phyloP scores from a whole-genome alignment of 371 early-diverging fungal genomes.

The Mucor circinelloides region DNA sequence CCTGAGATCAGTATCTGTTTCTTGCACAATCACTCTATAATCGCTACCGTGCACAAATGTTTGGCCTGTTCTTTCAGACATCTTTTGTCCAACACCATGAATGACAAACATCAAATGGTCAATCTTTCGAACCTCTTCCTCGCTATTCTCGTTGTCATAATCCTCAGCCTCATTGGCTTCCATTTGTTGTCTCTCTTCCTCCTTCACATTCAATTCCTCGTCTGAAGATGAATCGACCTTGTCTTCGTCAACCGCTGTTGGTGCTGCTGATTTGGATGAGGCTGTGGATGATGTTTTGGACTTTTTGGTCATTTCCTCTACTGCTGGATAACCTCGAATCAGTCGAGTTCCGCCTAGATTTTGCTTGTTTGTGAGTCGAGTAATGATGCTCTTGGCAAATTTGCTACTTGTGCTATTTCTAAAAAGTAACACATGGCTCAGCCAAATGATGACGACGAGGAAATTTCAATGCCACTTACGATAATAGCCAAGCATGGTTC shows the following conservation, averaged over 20 bases:
- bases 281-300: background rate
- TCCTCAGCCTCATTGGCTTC: conserved; percentile 48
- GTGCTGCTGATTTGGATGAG: conserved; percentile 27
- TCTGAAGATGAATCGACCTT: conserved; percentile 1
- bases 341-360: conserved; percentile 72
- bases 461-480: conserved; percentile 39
- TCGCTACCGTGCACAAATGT: conserved; percentile 73
- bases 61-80: conserved; percentile 71
- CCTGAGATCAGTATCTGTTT: background rate
- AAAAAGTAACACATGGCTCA: background rate
- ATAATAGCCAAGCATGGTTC: conserved; percentile 67
- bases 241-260: conserved; percentile 29
- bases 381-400: conserved; percentile 73
- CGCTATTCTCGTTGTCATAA: conserved; percentile 52
- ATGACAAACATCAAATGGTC: conserved; percentile 80
- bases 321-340: conserved; percentile 77
- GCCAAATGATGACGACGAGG: no score
- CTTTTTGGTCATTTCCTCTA: conserved; percentile 47
- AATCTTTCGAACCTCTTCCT: conserved; percentile 65
- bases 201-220: conserved; percentile 15
- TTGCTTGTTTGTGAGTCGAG: conserved; percentile 63
- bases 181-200: conserved; percentile 31
- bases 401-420: conserved; percentile 59
- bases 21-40: no score
- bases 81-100: conserved; percentile 84